phyloP scores from a whole-genome alignment of 2,329 filamentous ascomycete genomes.

The Aspergillus tanneri region DNA sequence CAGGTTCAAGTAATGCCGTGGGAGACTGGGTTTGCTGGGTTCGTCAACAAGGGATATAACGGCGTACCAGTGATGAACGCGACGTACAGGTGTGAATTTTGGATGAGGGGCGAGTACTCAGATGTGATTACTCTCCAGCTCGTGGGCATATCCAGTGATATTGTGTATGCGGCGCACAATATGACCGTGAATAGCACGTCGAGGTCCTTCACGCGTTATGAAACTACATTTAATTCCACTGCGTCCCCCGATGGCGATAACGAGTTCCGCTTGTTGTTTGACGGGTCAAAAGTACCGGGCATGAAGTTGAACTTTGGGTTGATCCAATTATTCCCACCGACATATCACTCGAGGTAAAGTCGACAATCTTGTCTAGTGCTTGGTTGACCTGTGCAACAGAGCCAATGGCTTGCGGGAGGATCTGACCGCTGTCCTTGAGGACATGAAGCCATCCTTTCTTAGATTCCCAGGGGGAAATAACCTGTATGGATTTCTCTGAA shows the following conservation, averaged over 20 bases:
- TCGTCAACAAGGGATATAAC: constrained; percentile 48
- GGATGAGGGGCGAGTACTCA: constrained; percentile 32
- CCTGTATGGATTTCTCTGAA: constrained; percentile 36
- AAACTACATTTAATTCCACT: constrained; percentile 25
- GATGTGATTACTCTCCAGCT: constrained; percentile 28
- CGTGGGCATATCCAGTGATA: constrained; percentile 24
- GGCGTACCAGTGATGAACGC: constrained; percentile 30
- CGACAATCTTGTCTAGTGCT: background rate
- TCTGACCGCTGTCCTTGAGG: constrained; percentile 54
- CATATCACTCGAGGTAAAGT: constrained; percentile 20
- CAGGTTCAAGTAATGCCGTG: constrained; percentile 21
- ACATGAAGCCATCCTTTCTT: constrained; percentile 58
- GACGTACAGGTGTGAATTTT: constrained; percentile 32
- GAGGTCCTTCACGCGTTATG: constrained; percentile 20
- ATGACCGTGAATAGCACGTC: constrained; percentile 26
- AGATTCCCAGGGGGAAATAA: constrained; percentile 67
- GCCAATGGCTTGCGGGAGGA: constrained; percentile 59
- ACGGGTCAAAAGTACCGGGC: constrained; percentile 22
- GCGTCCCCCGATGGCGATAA: constrained; percentile 26
- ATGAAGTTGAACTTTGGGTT: constrained; percentile 27
- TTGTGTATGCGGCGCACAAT: constrained; percentile 27
- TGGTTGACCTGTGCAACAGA: constrained; percentile 9
- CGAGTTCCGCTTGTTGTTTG: constrained; percentile 31
- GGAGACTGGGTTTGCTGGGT: constrained; percentile 31
- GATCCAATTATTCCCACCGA: constrained; percentile 30